Percentiles rank a stretch among this genome's conserved stretches.
Conservation (phyloP, 2,329 filamentous ascomycete genomes). For the Domatiomyces catenatus region DNA sequence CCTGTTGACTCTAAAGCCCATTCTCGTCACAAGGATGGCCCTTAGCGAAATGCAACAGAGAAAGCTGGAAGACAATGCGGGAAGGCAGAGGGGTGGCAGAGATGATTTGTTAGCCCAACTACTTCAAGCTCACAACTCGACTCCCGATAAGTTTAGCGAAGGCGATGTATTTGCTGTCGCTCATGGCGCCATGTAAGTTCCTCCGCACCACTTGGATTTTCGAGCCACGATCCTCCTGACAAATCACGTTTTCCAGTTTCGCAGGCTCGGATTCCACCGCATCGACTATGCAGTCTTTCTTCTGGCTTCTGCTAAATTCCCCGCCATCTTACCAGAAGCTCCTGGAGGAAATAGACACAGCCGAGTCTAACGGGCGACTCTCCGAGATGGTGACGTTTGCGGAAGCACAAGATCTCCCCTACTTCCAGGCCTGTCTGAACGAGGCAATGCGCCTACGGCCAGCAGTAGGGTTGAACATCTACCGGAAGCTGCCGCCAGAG, state of each 20-base stretch:
- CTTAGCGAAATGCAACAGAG: not conserved
- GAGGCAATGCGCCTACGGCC: conserved; percentile 16
- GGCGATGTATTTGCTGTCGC: conserved; percentile 43
- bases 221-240: not conserved
- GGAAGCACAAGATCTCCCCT: conserved; percentile 12
- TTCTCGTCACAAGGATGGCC: conserved; percentile 32
- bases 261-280: conserved; percentile 46
- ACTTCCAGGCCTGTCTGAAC: conserved; percentile 15
- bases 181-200: conserved; percentile 33
- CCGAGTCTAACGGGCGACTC: conserved; percentile 8
- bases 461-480: conserved; percentile 18
- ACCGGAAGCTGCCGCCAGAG: conserved; percentile 17
- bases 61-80: not conserved
- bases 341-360: conserved; percentile 19
- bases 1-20: no score
- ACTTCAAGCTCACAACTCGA: conserved; percentile 38
- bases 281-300: conserved; percentile 44
- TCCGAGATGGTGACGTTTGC: conserved; percentile 14
- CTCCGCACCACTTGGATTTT: not conserved
- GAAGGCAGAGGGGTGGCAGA: conserved; percentile 21
- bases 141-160: conserved; percentile 33
- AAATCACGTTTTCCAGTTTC: conserved; percentile 5
- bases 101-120: conserved; percentile 32
- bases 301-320: conserved; percentile 36
- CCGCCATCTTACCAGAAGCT: conserved; percentile 28